Evolutionary conservation across 208 protist genomes (phyloP).

Genomic region (Leishmania arabica): DNA sequence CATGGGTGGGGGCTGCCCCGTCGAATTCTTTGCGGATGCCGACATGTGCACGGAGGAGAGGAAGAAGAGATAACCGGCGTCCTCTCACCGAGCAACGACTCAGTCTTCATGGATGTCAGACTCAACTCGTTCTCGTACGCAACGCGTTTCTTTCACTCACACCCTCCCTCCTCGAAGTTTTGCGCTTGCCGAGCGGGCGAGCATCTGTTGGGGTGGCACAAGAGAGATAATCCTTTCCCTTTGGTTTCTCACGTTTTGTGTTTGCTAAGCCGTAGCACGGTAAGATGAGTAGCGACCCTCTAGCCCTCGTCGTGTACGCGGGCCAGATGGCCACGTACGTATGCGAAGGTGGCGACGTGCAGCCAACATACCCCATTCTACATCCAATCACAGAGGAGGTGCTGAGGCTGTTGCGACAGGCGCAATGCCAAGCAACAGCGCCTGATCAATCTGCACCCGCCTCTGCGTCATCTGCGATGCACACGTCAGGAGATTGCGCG

Average conservation of each 20-base stretch:
- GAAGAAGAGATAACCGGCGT: not conserved
- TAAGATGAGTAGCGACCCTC: slow-evolving; percentile 7
- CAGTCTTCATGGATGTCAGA: not conserved
- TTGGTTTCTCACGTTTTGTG: slow-evolving; percentile 12
- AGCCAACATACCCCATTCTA: slow-evolving; percentile 37
- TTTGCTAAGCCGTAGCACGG: not conserved
- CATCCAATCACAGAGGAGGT: slow-evolving; percentile 29
- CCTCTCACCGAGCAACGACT: not conserved
- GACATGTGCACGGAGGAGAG: not conserved
- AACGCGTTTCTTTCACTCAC: not conserved
- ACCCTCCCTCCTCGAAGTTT: not conserved
- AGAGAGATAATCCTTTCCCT: slow-evolving; percentile 7
- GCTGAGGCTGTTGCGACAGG: slow-evolving; percentile 2
- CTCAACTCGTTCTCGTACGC: not conserved
- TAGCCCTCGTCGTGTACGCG: slow-evolving; percentile 34
- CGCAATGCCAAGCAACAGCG: not conserved
- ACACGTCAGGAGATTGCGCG: not conserved
- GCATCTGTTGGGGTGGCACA: not conserved
- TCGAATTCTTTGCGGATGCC: not conserved
- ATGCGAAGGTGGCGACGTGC: slow-evolving; percentile 42
- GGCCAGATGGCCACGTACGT: slow-evolving; percentile 36
- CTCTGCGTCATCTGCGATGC: not conserved
- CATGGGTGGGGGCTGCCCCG: not conserved
- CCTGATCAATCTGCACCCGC: not conserved
- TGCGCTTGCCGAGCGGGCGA: not conserved